Conservation (phyloP, 1,139 yeast genomes). For the Blastobotrys capitulatus region DNA sequence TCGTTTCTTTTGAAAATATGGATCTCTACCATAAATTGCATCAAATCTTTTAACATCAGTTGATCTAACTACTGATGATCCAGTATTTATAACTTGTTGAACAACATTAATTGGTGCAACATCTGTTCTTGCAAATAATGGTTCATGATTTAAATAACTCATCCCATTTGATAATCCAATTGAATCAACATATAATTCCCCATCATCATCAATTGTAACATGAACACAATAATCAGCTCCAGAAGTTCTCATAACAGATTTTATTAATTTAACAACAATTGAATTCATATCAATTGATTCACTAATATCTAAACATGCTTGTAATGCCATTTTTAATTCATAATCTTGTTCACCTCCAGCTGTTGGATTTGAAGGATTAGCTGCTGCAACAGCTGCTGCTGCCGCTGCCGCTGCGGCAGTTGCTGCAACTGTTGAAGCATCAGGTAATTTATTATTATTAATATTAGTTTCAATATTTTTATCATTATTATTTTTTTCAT, state of each 20-base stretch:
- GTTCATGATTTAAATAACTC: slow-evolving; percentile 37
- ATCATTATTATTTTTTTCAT: not conserved
- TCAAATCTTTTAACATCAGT: slow-evolving; percentile 39
- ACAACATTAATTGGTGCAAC: slow-evolving; percentile 44
- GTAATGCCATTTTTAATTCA: slow-evolving; percentile 29
- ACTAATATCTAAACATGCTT: slow-evolving; percentile 46
- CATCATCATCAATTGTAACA: slow-evolving; percentile 35
- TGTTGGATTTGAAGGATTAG: slow-evolving; percentile 1
- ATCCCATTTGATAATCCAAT: slow-evolving; percentile 41
- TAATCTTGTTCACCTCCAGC: slow-evolving; percentile 14
- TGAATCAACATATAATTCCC: slow-evolving; percentile 40
- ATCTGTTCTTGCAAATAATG: slow-evolving; percentile 41
- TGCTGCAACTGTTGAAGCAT: not conserved
- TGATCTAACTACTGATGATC: slow-evolving; percentile 38
- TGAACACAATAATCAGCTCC: slow-evolving; percentile 46
- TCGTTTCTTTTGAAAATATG: slow-evolving; percentile 38
- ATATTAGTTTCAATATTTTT: not conserved
- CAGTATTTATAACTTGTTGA: slow-evolving; percentile 39
- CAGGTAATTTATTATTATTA: not conserved
- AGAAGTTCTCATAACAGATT: slow-evolving; percentile 40
- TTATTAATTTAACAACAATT: slow-evolving; percentile 40
- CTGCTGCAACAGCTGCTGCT: slow-evolving; percentile 3
- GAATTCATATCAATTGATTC: slow-evolving; percentile 42
- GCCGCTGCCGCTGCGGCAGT: not conserved
- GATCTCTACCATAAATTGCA: slow-evolving; percentile 37